Base-by-base conservation (phyloP, 176 grass and related monocot species). In the Eleusine indica region DNA sequence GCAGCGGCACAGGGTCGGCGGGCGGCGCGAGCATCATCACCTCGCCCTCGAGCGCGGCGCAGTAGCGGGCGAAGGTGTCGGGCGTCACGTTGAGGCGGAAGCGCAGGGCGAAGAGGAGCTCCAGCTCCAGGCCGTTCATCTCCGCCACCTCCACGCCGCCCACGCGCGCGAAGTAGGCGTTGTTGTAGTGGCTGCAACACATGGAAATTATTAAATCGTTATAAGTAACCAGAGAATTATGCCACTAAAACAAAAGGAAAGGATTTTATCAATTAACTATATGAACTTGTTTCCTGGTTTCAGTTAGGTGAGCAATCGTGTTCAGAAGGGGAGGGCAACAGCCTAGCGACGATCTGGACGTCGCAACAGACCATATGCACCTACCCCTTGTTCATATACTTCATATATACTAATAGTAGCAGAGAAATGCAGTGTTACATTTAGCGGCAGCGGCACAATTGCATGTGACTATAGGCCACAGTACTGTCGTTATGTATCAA, bases 151-250 rank as follows among this genome's bases (percentile, higher is more conserved):
- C 80, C 41, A 92, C 89, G 6, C 90, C 90, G 0, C 93, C 90
- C 58, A 92, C 88, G n/a, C 88, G 84, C 63, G 90, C 83, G 53
- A 90, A 92, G 82, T 95, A 92, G n/a, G 93, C 88, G 82, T 92
- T 95, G 82, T 85, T 92, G 93, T 86, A 75, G 83, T 92, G 85
- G 77, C 93, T 92, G 73, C 54, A 80, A 3, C 0, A 37, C 15
- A 68, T 19, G 5, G 7, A 43, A 32, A 38, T 35, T 35, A 64
- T 25, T 37, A 66, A 57, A 57, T 7, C 17, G 5, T 51, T 3
- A 51, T 21, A 56, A 56, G 53, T 57, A 21, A 2, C 18, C 5
- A 21, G 17, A 57, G 18, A 57, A 3, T 14, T 52, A 48, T 11
- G 9, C 46, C 9, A 48, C 46, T 18, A 18, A 52, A 18, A 16